These are phyloP conservation scores for Elongisporangium anandrum DNA, from an alignment of 352 stramenopile species.

Conservation along the genomic window DNA sequence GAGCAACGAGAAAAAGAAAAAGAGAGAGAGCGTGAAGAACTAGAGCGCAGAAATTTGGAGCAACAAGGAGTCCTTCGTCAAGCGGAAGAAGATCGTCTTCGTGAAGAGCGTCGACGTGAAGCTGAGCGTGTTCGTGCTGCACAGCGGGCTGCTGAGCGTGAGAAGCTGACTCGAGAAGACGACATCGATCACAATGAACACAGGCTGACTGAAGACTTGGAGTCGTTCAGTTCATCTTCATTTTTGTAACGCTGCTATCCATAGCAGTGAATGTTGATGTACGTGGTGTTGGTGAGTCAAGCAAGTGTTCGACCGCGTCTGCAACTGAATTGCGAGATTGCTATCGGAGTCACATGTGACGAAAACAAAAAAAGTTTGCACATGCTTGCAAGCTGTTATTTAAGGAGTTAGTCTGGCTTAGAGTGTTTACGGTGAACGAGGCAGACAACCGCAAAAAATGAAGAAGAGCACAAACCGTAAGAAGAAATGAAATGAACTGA, in stretches of 20 bases:
- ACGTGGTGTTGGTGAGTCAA: background rate
- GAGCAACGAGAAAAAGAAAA: conserved; percentile 71
- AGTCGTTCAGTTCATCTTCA: conserved; percentile 84
- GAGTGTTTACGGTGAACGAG: background rate
- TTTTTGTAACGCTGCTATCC: conserved; percentile 58
- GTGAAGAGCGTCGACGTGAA: conserved; percentile 52
- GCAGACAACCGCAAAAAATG: background rate
- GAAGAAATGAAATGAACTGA: background rate
- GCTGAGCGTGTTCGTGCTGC: conserved; percentile 49
- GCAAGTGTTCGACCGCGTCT: background rate
- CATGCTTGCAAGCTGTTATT: background rate
- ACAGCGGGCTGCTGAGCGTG: conserved; percentile 51
- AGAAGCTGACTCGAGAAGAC: conserved; percentile 63
- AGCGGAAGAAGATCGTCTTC: conserved; percentile 48
- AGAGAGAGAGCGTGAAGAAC: conserved; percentile 59
- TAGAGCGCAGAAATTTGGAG: conserved; percentile 56
- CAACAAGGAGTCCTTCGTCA: conserved; percentile 38
- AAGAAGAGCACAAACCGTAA: background rate
- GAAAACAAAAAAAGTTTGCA: background rate
- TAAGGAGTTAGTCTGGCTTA: background rate
- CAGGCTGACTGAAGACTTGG: conserved; percentile 73
- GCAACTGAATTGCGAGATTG: background rate
- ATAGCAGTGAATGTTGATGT: background rate
- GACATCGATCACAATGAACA: conserved; percentile 68
- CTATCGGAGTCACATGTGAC: background rate